Conservation (phyloP, 129 eudicot species). For the Saposhnikovia divaricata region DNA sequence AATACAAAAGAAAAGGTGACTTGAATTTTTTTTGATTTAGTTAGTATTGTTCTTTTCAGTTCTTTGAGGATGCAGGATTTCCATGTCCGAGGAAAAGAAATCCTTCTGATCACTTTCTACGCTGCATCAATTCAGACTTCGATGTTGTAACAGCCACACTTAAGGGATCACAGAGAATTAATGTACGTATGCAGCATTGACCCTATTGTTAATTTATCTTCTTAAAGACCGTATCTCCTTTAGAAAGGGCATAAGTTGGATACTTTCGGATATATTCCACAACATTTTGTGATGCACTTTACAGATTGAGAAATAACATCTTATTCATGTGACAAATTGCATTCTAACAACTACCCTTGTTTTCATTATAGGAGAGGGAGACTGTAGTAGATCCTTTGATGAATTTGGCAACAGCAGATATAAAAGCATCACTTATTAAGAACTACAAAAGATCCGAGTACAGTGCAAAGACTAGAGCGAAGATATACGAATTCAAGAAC, state of each 20-base stretch:
- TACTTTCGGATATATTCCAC: neutral
- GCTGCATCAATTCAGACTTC: slow-evolving; percentile 72
- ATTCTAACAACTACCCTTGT: neutral
- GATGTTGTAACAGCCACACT: slow-evolving; percentile 62
- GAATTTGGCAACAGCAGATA: slow-evolving; percentile 56
- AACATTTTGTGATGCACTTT: neutral
- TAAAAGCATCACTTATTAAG: slow-evolving; percentile 47
- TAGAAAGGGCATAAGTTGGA: neutral
- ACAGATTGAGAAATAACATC: neutral
- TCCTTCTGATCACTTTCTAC: slow-evolving; percentile 75
- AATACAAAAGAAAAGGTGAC: neutral
- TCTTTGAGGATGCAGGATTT: slow-evolving; percentile 64
- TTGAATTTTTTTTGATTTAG: neutral
- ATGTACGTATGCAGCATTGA: slow-evolving; percentile 23
- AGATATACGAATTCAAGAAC: slow-evolving; percentile 35
- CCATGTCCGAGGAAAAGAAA: slow-evolving; percentile 74
- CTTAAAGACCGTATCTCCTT: neutral
- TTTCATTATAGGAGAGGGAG: slow-evolving; percentile 42
- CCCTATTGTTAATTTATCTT: neutral
- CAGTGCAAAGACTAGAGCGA: slow-evolving; percentile 31
- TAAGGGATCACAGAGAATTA: slow-evolving; percentile 61
- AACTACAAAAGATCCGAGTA: slow-evolving; percentile 48
- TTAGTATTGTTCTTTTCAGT: slow-evolving; percentile 20
- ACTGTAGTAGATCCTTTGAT: slow-evolving; percentile 44
- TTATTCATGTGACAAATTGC: neutral